Base-by-base conservation (phyloP, 257 asterid species). In the Solanum tacnaense region DNA sequence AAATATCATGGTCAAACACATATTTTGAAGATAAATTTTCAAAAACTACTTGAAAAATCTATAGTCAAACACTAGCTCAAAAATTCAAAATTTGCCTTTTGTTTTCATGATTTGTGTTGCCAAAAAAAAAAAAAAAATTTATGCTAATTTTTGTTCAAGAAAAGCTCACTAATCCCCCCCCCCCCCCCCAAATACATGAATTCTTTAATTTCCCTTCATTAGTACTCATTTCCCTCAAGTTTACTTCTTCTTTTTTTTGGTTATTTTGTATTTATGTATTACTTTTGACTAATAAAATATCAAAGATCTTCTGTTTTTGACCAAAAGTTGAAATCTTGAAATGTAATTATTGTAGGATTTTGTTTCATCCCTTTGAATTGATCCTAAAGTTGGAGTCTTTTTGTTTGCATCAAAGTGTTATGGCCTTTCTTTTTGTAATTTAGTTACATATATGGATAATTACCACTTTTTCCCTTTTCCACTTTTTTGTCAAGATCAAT, bases 331-430 rank as follows among this genome's bases (percentile, higher is more conserved):
- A 15, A 21, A 70, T 44, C 88, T 41, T 86, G 71, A 49, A 23
- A 39, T 23, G 88, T 73, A 86, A 70, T 52, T n/a, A 21, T 41
- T 21, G 58, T 52, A 46, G 9, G 9, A 34, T 52, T 68, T 79
- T 18, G 35, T 16, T 46, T 75, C 15, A 41, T 23, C 67, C 31
- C 35, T 87, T 67, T 89, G 74, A 79, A 71, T 88, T 89, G 89
- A 86, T 88, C 79, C 46, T 88, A 90, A 88, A 92, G 91, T 62
- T 89, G 91, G 87, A 79, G 68, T 92, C 91, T 90, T 91, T 92
- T 91, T 81, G 70, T 83, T 65, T 83, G 68, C 89, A 86, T 92
- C 78, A 84, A 88, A 93, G 92, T 90, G 87, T 81, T 88, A 46
- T 84, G 81, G 70, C 87, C 89, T 87, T 88, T 88, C 89, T 91